Evolutionary conservation across 129 eudicot genomes (phyloP).

Genomic region (Gnaphalium uliginosum): DNA sequence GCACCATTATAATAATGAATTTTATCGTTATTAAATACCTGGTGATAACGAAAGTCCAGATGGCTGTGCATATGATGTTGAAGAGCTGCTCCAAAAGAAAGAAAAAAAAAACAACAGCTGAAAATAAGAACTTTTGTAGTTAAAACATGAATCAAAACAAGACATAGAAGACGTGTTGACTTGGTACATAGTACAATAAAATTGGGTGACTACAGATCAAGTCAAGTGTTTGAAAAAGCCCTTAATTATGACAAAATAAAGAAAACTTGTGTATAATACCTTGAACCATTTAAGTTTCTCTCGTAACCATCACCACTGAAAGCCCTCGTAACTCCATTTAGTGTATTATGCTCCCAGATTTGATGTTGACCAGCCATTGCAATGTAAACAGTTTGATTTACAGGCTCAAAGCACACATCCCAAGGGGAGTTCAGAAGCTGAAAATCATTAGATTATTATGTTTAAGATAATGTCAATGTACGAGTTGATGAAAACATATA

Average conservation of each 20-base stretch:
- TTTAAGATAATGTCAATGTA: neutral
- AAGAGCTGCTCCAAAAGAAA: constrained; percentile 48
- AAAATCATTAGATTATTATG: constrained; percentile 30
- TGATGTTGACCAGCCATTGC: constrained; percentile 99
- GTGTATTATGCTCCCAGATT: constrained; percentile 77
- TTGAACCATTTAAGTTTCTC: constrained; percentile 88
- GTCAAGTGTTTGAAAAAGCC: constrained; percentile 1
- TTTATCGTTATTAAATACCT: constrained; percentile 42
- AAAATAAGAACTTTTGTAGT: constrained; percentile 4
- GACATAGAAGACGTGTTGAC: neutral
- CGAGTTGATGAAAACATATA: neutral
- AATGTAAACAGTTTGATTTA: constrained; percentile 70
- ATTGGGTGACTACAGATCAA: neutral
- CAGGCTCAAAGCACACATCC: constrained; percentile 96
- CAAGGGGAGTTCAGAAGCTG: constrained; percentile 99
- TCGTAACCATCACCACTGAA: constrained; percentile 98
- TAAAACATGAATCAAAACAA: constrained; percentile 1
- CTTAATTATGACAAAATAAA: neutral
- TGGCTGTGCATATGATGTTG: constrained; percentile 98
- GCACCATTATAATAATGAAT: neutral
- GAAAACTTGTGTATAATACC: constrained; percentile 44
- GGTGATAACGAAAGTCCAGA: constrained; percentile 91
- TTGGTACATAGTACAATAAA: neutral
- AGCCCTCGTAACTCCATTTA: constrained; percentile 69
- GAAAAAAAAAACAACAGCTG: neutral